Base-by-base conservation (phyloP, 176 grass and related monocot species). In the Lolium multiflorum region DNA sequence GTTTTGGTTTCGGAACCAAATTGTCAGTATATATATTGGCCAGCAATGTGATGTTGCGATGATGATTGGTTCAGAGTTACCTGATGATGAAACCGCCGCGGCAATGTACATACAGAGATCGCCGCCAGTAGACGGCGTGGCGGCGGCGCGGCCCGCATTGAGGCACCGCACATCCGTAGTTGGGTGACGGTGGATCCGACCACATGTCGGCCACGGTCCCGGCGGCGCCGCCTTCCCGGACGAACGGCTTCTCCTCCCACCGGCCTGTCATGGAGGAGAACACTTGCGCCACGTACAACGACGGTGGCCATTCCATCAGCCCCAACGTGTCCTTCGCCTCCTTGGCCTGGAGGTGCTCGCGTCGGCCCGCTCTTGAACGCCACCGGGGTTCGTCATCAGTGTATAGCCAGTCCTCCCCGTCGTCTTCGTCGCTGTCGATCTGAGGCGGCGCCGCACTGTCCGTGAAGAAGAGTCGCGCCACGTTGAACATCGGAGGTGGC, bases 201-300 rank as follows among this genome's bases (percentile, higher is more conserved):
- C 72, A 62, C 82, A 48, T 24, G 6, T 15, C 44, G 5, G 24
- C 51, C n/a, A 73, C 22, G 14, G n/a, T 4, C 0, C 37, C 21
- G 1, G 16, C 4, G 11, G 20, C 43, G 1, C 3, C 7, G 43
- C 24, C 41, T 50, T 75, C 55, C 11, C 9, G 6, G 56, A 59
- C 14, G 24, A 60, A 60, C 14, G 22, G 14, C 70, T 17, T 84
- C 11, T 84, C 71, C 56, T 63, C 71, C 82, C 71, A 84, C 43
- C 4, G 11, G 2, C 11, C 25, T 11, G 71, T 84, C 1, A 5
- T 2, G 0, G 71, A 76, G 13, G 71, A 84, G 28, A 64, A 84
- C 11, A 64, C 57, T 5, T 63, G 71, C 17, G 43, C 17, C 2
- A 47, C 2, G 11, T 31, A 63, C 5, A 3, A 17, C 4, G 55